These are phyloP conservation scores for Leucosporidium yakuticum DNA, from an alignment of 768 basidiomycete genomes.

Conservation along the genomic window DNA sequence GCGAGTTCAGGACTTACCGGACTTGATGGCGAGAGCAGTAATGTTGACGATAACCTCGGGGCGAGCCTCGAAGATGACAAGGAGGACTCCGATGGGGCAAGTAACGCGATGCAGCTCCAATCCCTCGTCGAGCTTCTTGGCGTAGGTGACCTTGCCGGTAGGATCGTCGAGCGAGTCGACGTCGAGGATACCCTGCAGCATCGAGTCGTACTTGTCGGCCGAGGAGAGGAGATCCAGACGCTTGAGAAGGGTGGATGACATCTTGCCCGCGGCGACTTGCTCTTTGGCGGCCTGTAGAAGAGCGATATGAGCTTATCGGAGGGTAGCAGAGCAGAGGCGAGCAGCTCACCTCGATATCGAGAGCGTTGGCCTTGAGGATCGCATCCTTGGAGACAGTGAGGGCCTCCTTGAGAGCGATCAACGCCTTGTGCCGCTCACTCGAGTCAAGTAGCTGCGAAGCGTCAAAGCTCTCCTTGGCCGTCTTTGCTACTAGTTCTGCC, in stretches of 20 bases:
- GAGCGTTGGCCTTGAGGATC: constrained; percentile 71
- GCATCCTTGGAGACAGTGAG: constrained; percentile 60
- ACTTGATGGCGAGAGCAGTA: constrained; percentile 90
- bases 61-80: constrained; percentile 94
- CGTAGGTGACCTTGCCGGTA: constrained; percentile 77
- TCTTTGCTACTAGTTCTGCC: constrained; percentile 60
- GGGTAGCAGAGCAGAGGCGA: neutral
- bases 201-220: constrained; percentile 84
- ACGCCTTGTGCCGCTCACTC: constrained; percentile 62
- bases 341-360: constrained; percentile 14
- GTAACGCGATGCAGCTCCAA: constrained; percentile 88
- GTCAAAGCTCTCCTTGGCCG: constrained; percentile 78
- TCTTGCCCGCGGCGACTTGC: constrained; percentile 74
- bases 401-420: constrained; percentile 62
- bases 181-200: constrained; percentile 83
- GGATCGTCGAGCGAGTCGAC: constrained; percentile 82
- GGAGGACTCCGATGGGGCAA: constrained; percentile 89
- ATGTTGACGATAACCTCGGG: constrained; percentile 99
- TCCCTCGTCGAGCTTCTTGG: constrained; percentile 76
- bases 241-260: constrained; percentile 75
- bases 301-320: neutral
- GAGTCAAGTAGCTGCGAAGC: constrained; percentile 72
- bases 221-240: constrained; percentile 64
- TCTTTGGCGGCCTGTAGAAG: constrained; percentile 59
- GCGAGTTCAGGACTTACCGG: constrained; percentile 55